Percentiles rank a stretch among this genome's conserved stretches.
These are phyloP conservation scores for Babesia divergens DNA, from an alignment of 169 alveolate genomes.

Conservation along the genomic window DNA sequence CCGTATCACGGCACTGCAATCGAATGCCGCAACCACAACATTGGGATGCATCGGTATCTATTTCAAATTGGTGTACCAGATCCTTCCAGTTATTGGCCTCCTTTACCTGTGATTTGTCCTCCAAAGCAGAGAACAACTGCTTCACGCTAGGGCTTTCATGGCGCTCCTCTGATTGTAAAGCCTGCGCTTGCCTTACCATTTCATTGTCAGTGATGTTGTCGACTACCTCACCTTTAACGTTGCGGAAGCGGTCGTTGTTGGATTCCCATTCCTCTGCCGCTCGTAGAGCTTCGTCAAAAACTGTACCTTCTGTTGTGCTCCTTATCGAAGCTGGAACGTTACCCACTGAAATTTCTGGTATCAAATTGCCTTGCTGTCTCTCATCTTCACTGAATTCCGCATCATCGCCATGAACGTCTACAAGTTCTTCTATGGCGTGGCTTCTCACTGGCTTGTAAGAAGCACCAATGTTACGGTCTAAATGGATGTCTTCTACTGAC, in stretches of 20 bases:
- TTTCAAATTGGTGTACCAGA: constrained; percentile 17
- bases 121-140: not conserved
- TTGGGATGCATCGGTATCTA: constrained; percentile 7
- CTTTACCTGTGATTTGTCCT: not conserved
- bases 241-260: constrained; percentile 19
- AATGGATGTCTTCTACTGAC: not conserved
- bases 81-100: constrained; percentile 12
- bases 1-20: constrained; percentile 45
- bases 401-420: too few relatives aligned
- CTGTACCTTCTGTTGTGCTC: too few relatives aligned
- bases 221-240: not conserved
- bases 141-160: constrained; percentile 7
- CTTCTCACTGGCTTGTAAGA: not conserved
- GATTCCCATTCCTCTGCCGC: constrained; percentile 22
- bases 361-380: too few relatives aligned
- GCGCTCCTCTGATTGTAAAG: not conserved
- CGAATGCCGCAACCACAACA: constrained; percentile 74
- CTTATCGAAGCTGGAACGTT: too few relatives aligned
- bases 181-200: not conserved
- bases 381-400: too few relatives aligned
- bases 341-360: too few relatives aligned
- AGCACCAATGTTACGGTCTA: not conserved
- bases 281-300: not conserved
- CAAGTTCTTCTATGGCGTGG: not conserved
- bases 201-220: constrained; percentile 24